A percentile compares a stretch with the other conserved stretches of the same genome.
These are phyloP conservation scores for Bretschneidera sinensis DNA, from an alignment of 345 rosid genomes.

Conservation along the genomic window DNA sequence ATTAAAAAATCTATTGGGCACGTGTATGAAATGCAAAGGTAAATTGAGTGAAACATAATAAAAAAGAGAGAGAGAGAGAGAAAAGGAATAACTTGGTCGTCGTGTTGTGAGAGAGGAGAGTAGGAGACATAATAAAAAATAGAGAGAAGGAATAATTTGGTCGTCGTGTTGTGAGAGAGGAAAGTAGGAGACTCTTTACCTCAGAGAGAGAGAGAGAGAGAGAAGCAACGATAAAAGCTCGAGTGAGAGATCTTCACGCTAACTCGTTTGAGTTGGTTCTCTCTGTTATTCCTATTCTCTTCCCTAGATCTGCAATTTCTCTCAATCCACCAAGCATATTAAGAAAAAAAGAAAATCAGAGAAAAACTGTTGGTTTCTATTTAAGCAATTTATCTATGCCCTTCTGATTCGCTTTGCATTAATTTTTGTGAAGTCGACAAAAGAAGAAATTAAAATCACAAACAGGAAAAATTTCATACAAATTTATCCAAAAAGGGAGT, in stretches of 20 bases:
- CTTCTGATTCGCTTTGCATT: background rate
- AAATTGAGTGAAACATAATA: too few relatives aligned
- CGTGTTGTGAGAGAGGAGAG: too few relatives aligned
- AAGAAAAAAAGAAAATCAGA: too few relatives aligned
- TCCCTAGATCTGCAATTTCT: constrained; percentile 3
- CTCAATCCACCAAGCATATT: background rate
- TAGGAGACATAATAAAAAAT: too few relatives aligned
- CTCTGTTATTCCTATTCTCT: background rate
- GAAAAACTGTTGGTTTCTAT: background rate
- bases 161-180: too few relatives aligned
- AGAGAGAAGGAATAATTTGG: too few relatives aligned
- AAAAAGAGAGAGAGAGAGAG: too few relatives aligned
- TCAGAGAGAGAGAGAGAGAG: background rate
- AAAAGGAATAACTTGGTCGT: too few relatives aligned
- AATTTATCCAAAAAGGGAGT: background rate
- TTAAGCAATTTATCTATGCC: background rate
- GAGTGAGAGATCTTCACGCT: background rate
- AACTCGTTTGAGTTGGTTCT: background rate
- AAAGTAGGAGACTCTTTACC: too few relatives aligned
- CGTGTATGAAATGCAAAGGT: too few relatives aligned
- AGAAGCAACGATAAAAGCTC: background rate
- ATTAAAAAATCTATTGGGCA: too few relatives aligned
- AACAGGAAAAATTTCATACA: background rate
- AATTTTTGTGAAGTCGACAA: background rate
- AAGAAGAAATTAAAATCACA: background rate